Percentiles rank a stretch among this genome's conserved stretches.
These are phyloP conservation scores for Malassezia restricta DNA, from an alignment of 1,284 basidiomycete genomes.

Conservation along the genomic window DNA sequence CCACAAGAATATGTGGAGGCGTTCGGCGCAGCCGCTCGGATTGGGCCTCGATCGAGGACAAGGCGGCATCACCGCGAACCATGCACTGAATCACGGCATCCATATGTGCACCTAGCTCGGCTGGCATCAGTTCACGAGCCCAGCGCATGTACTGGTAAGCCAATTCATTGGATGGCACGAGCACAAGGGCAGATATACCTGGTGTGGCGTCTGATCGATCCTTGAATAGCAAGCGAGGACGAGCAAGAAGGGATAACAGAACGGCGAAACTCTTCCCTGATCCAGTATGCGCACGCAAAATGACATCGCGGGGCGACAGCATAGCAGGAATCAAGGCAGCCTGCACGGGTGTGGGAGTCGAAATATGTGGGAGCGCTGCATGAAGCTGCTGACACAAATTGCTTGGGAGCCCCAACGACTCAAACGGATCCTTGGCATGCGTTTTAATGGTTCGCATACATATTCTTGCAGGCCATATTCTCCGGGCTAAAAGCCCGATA, in stretches of 20 bases:
- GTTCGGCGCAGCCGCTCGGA: constrained; percentile 19
- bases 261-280: constrained; percentile 41
- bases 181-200: constrained; percentile 30
- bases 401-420: constrained; percentile 19
- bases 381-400: constrained; percentile 26
- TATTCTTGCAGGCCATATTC: too few species aligned
- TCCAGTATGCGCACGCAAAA: constrained; percentile 40
- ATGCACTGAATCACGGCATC: constrained; percentile 32
- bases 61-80: constrained; percentile 20
- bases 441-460: not conserved
- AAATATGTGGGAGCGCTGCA: constrained; percentile 25
- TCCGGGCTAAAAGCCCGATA: constrained; percentile 11
- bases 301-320: constrained; percentile 29
- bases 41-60: constrained; percentile 18
- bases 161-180: constrained; percentile 42
- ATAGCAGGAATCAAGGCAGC: constrained; percentile 29
- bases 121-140: constrained; percentile 29
- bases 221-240: constrained; percentile 37
- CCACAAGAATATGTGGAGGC: constrained; percentile 38
- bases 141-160: constrained; percentile 37
- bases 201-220: constrained; percentile 1
- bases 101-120: constrained; percentile 16
- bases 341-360: constrained; percentile 33
- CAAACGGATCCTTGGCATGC: too few species aligned
- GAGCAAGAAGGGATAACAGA: constrained; percentile 35